A percentile compares a stretch with the other conserved stretches of the same genome.
Conservation (phyloP, 306 rosid species). For the Senna siamea region DNA sequence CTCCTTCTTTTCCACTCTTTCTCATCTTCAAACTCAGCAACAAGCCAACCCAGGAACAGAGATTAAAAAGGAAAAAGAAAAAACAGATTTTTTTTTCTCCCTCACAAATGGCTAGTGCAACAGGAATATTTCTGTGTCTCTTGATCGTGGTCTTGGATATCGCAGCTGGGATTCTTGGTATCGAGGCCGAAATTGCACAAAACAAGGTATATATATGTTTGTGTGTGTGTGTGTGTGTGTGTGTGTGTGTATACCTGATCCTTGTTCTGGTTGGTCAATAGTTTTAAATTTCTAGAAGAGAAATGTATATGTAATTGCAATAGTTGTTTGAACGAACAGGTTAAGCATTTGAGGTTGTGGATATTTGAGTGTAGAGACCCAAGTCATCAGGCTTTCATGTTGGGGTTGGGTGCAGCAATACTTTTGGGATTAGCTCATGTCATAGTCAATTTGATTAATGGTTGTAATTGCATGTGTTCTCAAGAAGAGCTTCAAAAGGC, state of each 20-base stretch:
- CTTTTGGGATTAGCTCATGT: slow-evolving; percentile 74
- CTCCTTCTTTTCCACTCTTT: slow-evolving; percentile 10
- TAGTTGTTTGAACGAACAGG: slow-evolving; percentile 51
- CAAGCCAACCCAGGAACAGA: slow-evolving; percentile 10
- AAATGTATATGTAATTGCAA: slow-evolving; percentile 4
- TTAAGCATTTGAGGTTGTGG: slow-evolving; percentile 81
- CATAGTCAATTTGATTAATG: slow-evolving; percentile 77
- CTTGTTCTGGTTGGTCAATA: slow-evolving; percentile 17
- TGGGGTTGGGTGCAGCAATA: slow-evolving; percentile 75
- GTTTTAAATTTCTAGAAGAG: slow-evolving; percentile 1
- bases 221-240: too few relatives aligned
- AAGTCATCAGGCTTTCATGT: slow-evolving; percentile 78
- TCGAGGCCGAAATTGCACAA: slow-evolving; percentile 86
- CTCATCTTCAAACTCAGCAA: slow-evolving; percentile 26
- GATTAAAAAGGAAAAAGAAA: not conserved
- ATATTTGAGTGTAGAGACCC: slow-evolving; percentile 96
- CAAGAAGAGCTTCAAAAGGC: slow-evolving; percentile 82
- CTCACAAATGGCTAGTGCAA: slow-evolving; percentile 59
- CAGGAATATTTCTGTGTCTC: slow-evolving; percentile 68
- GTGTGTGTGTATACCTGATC: not conserved
- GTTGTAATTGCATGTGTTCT: slow-evolving; percentile 84
- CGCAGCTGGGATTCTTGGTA: slow-evolving; percentile 89
- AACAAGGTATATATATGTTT: slow-evolving; percentile 63
- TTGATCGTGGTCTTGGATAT: slow-evolving; percentile 73
- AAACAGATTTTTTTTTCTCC: not conserved